Evolutionary conservation across 305 asterid species (phyloP).

Genomic region (Solanum hybrid): DNA sequence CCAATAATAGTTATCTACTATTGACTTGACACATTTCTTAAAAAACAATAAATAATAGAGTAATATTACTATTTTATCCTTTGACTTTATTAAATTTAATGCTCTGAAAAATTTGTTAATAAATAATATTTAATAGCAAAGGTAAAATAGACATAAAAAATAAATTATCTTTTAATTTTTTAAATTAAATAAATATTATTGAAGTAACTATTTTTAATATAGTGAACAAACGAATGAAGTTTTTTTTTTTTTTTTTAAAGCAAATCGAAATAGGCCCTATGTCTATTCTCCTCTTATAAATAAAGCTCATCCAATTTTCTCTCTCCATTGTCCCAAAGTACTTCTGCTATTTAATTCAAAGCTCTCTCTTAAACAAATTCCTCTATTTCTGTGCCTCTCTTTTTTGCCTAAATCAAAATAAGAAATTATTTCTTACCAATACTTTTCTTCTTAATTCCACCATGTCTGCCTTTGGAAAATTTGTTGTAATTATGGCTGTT

Average conservation of each 20-base stretch:
- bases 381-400: not conserved
- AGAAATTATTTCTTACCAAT: not conserved
- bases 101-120: not conserved
- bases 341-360: no score
- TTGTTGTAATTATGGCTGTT: conserved; percentile 12
- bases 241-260: not conserved
- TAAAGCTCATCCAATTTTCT: not conserved
- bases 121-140: no score
- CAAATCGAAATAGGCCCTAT: not conserved
- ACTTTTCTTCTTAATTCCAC: not conserved
- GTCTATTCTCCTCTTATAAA: conserved; percentile 5
- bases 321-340: not conserved
- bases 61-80: no score
- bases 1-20: not conserved
- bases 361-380: not conserved
- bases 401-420: not conserved
- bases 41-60: no score
- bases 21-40: no score
- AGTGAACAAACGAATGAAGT: no score
- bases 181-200: no score
- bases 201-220: no score
- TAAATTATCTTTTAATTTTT: no score
- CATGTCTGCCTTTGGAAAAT: conserved; percentile 1
- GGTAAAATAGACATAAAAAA: no score
- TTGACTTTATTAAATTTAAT: no score